Percentiles rank a stretch among this genome's conserved stretches.
Evolutionary conservation across 2,329 filamentous ascomycete genomes (phyloP).

Genomic region (Cadophora malorum): DNA sequence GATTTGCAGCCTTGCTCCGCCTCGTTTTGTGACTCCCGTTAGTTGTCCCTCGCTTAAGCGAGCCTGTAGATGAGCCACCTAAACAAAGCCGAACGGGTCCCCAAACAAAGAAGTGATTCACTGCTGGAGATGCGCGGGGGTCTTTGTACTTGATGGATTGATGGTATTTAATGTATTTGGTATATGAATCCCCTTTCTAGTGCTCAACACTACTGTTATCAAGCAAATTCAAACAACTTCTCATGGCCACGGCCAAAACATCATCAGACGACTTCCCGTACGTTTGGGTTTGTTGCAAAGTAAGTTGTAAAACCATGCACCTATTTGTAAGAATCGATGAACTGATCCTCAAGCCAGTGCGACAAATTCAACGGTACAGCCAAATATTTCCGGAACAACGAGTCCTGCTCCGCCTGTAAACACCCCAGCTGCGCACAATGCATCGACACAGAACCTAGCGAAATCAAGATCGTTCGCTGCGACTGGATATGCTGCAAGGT

Average conservation of each 20-base stretch:
- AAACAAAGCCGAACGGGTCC: constrained; percentile 1
- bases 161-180: not conserved
- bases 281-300: constrained; percentile 11
- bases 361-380: constrained; percentile 12
- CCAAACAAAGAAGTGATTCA: constrained; percentile 10
- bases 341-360: not conserved
- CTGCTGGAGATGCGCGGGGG: not conserved
- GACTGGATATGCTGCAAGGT: constrained; percentile 13
- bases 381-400: constrained; percentile 11
- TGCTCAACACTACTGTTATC: not conserved
- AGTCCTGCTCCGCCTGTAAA: not conserved
- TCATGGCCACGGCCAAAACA: not conserved
- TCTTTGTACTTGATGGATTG: not conserved
- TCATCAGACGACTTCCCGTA: constrained; percentile 9
- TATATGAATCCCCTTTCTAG: not conserved
- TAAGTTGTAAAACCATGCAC: too few relatives aligned
- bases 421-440: constrained; percentile 2
- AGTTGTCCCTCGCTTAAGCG: constrained; percentile 11
- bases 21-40: constrained; percentile 1
- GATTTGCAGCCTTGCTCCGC: constrained; percentile 8
- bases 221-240: not conserved
- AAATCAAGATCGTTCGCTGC: not conserved
- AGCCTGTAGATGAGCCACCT: constrained; percentile 4
- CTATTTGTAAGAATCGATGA: too few relatives aligned
- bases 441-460: constrained; percentile 1